These are phyloP conservation scores for Wickerhamomyces sp. DNA, from an alignment of 1,139 yeast species.

Conservation along the genomic window DNA sequence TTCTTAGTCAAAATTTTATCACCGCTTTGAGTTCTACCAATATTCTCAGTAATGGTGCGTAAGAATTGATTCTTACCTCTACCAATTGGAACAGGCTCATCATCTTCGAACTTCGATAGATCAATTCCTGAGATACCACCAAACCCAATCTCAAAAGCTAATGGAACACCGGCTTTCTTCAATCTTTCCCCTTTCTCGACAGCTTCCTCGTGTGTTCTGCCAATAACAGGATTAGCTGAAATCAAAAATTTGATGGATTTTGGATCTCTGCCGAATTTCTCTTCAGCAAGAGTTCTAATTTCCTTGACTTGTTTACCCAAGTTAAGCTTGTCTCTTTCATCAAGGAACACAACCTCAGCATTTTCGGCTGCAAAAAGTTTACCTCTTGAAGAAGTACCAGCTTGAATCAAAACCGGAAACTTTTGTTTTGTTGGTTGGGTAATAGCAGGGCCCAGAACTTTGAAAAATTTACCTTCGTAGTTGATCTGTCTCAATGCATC, in stretches of 20 bases:
- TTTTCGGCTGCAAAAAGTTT: conserved; percentile 39
- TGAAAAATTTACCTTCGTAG: conserved; percentile 32
- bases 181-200: not conserved
- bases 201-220: conserved; percentile 32
- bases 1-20: not conserved
- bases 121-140: conserved; percentile 29
- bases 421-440: conserved; percentile 37
- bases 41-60: not conserved
- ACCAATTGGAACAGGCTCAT: not conserved
- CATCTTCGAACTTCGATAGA: conserved; percentile 16
- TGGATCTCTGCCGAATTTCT: conserved; percentile 25
- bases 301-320: conserved; percentile 28
- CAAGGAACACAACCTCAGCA: conserved; percentile 38
- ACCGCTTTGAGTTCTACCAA: not conserved
- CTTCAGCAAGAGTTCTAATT: conserved; percentile 26
- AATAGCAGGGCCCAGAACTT: conserved; percentile 35
- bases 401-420: conserved; percentile 39
- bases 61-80: conserved; percentile 1
- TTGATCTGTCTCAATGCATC: conserved; percentile 32
- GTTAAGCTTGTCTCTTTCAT: conserved; percentile 27
- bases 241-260: conserved; percentile 25
- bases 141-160: conserved; percentile 30
- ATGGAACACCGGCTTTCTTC: conserved; percentile 20
- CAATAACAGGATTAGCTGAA: conserved; percentile 25
- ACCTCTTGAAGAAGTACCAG: conserved; percentile 42